Evolutionary conservation across 805 yeast genomes (phyloP).

Genomic region (Metschnikowia sp.): DNA sequence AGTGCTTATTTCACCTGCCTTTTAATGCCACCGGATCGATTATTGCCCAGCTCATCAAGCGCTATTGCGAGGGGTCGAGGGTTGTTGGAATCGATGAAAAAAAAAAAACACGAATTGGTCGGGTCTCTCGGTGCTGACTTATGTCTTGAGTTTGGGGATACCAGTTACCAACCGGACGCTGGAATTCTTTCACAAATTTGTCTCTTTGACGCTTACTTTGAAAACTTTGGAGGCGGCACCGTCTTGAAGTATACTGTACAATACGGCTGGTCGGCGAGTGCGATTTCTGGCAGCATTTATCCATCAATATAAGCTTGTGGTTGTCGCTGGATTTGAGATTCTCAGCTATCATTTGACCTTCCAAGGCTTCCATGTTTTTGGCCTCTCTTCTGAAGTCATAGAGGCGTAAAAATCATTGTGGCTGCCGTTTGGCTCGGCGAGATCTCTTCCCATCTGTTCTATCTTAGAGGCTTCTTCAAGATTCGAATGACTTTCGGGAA

Average conservation of each 20-base stretch:
- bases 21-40: conserved; percentile 67
- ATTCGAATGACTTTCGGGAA: too few species aligned
- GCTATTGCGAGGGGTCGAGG: conserved; percentile 48
- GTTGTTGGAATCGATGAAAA: conserved; percentile 60
- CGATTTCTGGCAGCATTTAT: conserved; percentile 61
- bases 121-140: conserved; percentile 54
- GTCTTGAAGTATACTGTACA: conserved; percentile 38
- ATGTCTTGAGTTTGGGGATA: conserved; percentile 51
- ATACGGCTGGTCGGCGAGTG: conserved; percentile 52
- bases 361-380: conserved; percentile 51
- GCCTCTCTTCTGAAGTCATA: conserved; percentile 35
- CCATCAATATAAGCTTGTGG: conserved; percentile 31
- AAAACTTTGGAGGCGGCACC: conserved; percentile 62
- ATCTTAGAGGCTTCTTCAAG: conserved; percentile 39
- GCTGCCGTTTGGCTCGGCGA: conserved; percentile 40
- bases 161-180: conserved; percentile 24
- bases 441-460: conserved; percentile 31
- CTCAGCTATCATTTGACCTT: conserved; percentile 49
- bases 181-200: conserved; percentile 39
- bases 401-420: conserved; percentile 35
- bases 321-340: conserved; percentile 41
- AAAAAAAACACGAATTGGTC: conserved; percentile 53
- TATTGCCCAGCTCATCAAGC: conserved; percentile 55
- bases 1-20: conserved; percentile 59
- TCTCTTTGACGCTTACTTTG: conserved; percentile 52